Evolutionary conservation across 2,329 filamentous ascomycete species (phyloP).

Genomic region (Venturia asperata): DNA sequence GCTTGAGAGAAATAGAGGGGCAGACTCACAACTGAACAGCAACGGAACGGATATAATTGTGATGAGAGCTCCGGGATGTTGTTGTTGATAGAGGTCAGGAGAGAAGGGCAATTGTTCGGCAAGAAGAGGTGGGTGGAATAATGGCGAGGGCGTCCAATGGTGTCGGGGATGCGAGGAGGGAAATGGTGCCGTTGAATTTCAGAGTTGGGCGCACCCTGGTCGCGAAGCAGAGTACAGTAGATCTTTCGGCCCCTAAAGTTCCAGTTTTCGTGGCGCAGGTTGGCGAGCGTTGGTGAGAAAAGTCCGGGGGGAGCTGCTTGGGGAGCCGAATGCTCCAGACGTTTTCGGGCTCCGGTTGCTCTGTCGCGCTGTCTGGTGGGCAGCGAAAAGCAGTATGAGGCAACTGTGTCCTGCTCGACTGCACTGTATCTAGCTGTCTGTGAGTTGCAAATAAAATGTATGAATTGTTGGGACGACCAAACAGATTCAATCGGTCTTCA

Average conservation of each 20-base stretch:
- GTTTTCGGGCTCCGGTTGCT: background rate
- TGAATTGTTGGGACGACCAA: background rate
- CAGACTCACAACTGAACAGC: background rate
- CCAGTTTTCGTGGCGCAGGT: background rate
- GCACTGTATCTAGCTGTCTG: background rate
- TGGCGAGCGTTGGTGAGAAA: background rate
- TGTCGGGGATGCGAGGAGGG: background rate
- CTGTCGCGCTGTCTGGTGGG: background rate
- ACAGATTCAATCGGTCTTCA: background rate
- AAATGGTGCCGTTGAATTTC: background rate
- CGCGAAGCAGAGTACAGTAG: background rate
- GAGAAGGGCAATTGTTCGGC: background rate
- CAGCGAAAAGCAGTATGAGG: background rate
- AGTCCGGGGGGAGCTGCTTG: background rate
- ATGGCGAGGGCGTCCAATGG: background rate
- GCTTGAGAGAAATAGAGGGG: background rate
- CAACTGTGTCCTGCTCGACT: background rate
- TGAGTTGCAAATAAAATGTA: background rate
- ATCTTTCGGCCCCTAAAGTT: background rate
- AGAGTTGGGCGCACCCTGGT: background rate
- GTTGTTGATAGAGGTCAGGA: background rate
- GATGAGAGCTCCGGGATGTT: background rate
- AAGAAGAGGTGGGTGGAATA: background rate
- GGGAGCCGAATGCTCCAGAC: constrained; percentile 1
- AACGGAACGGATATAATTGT: background rate